Conservation (phyloP, 2,329 filamentous ascomycete species). For the Geosmithia flava region DNA sequence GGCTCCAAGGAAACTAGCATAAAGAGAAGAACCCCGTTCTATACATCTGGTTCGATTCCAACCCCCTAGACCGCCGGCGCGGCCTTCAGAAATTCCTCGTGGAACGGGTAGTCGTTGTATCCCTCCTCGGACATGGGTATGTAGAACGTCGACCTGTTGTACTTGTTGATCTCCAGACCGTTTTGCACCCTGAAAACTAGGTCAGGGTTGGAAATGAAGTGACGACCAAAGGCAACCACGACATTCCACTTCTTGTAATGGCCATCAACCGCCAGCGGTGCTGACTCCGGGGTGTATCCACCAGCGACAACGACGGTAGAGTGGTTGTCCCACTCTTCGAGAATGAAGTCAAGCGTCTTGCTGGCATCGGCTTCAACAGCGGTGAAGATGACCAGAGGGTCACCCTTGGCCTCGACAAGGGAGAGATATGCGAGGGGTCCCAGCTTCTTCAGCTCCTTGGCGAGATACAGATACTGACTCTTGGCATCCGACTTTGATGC, state of each 20-base stretch:
- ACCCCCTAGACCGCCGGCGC: no score
- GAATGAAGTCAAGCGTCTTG: not conserved
- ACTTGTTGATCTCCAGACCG: slow-evolving; percentile 11
- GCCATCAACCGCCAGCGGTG: slow-evolving; percentile 16
- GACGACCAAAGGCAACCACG: slow-evolving; percentile 21
- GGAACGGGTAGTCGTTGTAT: slow-evolving; percentile 21
- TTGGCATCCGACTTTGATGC: slow-evolving; percentile 27
- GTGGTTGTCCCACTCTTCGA: slow-evolving; percentile 28
- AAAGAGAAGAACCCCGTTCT: no score
- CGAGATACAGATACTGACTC: slow-evolving; percentile 32
- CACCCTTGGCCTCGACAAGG: slow-evolving; percentile 38
- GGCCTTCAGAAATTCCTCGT: not conserved
- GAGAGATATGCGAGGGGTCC: slow-evolving; percentile 43
- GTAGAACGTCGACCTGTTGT: slow-evolving; percentile 16
- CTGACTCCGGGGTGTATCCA: slow-evolving; percentile 37
- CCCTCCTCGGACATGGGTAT: slow-evolving; percentile 13
- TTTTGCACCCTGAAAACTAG: slow-evolving; percentile 14
- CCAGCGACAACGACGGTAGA: slow-evolving; percentile 44
- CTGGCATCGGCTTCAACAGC: slow-evolving; percentile 23
- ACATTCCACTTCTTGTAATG: slow-evolving; percentile 17
- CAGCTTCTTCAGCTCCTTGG: slow-evolving; percentile 28
- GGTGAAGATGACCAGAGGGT: no score
- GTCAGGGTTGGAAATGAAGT: slow-evolving; percentile 17
- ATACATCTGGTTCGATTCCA: no score
- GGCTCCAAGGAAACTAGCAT: no score